Base-by-base conservation (phyloP, 805 yeast genomes). In the Metschnikowia lochheadii region DNA sequence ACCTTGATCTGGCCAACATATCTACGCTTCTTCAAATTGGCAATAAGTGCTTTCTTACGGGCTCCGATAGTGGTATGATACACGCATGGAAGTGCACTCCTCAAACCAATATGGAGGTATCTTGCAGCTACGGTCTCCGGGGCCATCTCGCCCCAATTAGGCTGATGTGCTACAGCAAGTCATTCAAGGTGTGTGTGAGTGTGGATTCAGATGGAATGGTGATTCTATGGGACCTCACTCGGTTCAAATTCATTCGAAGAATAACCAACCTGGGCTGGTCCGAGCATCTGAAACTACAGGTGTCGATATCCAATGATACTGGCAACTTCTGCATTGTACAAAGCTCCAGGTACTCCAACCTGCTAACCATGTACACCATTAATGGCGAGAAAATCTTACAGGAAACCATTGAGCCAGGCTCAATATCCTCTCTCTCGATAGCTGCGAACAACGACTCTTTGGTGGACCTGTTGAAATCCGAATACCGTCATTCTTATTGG, bases 151-250 rank as follows among this genome's bases (percentile, higher is more conserved):
- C 69, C 5, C 62, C 69, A 0, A 72, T 87, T 3, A 66, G 59
- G 14, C 70, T 72, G n/a, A 60, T 89, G 23, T 67, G 69, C 36
- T 72, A 75, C 32, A 77, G 84, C 23, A 67, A 75, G 6, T 77
- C 81, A 39, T 84, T 74, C 60, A 82, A 84, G 48, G 63, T 77
- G 3, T 69, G 85, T 8, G 53, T 84, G 11, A 78, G 85, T 52
- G 63, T 80, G 21, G 89, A 85, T 60, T 57, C 49, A 0, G 68
- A 63, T 7, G 92, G 95, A 0, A 63, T 63, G 2, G 79, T 82
- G 2, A 74, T 75, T 17, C 54, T 83, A 3, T 88, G 96, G 92
- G 89, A 88, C 58, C 56, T 82, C 37, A 74, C 82, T 1, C 62
- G 83, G 31, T 72, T 71, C 46, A 75, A 75, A 46, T 73, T 77